Conservation (phyloP, 139 green algal genomes). For the Desmodesmus armatus region DNA sequence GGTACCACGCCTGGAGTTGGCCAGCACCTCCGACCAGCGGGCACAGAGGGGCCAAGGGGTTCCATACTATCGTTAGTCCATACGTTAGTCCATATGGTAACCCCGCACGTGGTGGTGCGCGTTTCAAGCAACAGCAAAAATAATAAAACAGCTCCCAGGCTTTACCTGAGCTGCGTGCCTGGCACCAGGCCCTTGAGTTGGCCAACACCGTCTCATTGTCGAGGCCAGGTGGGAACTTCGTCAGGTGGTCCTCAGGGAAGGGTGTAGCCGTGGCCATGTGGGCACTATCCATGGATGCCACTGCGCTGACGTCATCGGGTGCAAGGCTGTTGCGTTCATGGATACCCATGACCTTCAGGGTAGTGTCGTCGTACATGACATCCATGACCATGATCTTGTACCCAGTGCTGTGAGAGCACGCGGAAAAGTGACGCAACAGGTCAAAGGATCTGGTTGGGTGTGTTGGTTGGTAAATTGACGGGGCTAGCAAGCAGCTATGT, state of each 20-base stretch:
- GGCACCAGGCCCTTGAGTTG: conserved; percentile 31
- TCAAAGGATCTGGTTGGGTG: too few relatives aligned
- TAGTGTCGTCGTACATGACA: conserved; percentile 46
- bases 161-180: conserved; percentile 38
- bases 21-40: conserved; percentile 1
- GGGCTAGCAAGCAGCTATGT: too few relatives aligned
- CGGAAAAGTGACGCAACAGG: too few relatives aligned
- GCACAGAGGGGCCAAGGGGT: neutral
- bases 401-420: conserved; percentile 3
- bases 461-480: too few relatives aligned
- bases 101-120: neutral
- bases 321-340: conserved; percentile 34
- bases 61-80: neutral
- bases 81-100: neutral
- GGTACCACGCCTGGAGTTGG: conserved; percentile 31
- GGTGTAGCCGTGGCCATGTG: conserved; percentile 31
- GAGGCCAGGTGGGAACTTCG: conserved; percentile 8
- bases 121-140: too few relatives aligned
- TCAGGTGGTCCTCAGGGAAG: conserved; percentile 42
- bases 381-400: conserved; percentile 44
- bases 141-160: neutral
- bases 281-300: conserved; percentile 31
- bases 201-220: conserved; percentile 33
- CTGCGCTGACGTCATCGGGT: conserved; percentile 15
- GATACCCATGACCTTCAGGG: conserved; percentile 15